A percentile compares a stretch with the other conserved stretches of the same genome.
Conservation (phyloP, 331 rosid species). For the Quercus lobata region DNA sequence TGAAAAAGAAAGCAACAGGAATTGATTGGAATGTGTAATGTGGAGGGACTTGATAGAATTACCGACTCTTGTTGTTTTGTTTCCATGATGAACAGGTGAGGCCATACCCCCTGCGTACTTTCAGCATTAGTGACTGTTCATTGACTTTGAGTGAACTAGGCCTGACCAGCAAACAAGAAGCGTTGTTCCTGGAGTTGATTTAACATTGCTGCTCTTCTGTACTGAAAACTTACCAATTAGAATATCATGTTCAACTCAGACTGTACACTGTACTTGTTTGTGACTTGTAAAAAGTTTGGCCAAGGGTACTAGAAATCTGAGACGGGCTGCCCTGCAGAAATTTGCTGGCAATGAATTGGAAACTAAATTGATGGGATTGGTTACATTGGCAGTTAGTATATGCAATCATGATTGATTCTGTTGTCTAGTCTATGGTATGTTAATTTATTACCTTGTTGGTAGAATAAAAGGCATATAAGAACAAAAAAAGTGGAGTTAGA, state of each 20-base stretch:
- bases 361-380: background rate
- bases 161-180: constrained; percentile 72
- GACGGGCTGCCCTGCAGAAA: background rate
- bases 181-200: constrained; percentile 73
- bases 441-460: too few species aligned
- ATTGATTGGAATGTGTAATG: background rate
- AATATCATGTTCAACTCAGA: constrained; percentile 5
- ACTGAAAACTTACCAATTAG: constrained; percentile 1
- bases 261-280: background rate
- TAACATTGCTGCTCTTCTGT: constrained; percentile 22
- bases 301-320: background rate
- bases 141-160: constrained; percentile 62
- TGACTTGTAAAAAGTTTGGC: background rate
- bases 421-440: background rate
- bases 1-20: background rate
- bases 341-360: background rate
- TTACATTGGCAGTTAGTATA: background rate
- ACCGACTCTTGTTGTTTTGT: constrained; percentile 12
- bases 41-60: background rate
- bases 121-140: constrained; percentile 35
- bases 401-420: background rate
- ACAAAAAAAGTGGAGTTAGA: too few species aligned
- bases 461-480: too few species aligned
- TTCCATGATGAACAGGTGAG: constrained; percentile 47
- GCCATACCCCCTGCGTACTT: constrained; percentile 69